Base-by-base conservation (phyloP, 2,329 filamentous ascomycete genomes). In the Clonostachys chloroleuca region DNA sequence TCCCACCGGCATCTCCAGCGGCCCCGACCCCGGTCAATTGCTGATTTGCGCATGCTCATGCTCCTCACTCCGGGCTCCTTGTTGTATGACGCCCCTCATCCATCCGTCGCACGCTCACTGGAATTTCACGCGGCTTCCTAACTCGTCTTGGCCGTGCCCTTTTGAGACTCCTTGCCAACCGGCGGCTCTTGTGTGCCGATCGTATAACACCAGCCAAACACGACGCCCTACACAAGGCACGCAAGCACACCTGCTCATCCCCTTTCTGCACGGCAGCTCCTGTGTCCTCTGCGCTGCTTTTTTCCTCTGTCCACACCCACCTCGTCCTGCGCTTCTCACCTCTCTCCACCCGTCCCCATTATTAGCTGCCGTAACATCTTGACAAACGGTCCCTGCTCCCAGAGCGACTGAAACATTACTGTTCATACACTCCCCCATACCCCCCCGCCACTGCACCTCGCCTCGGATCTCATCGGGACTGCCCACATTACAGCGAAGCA, bases 121-220 rank as follows among this genome's bases (percentile, higher is more conserved):
- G 24, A 39, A 39, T n/a, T 39, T 39, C 36, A 18, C 36, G 36
- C 36, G 36, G 36, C 36, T 39, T 39, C 36, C 36, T 39, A 39
- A 39, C 36, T 39, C 17, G 36, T 39, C 36, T 8, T 18, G 36
- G 36, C 14, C 14, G 14, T n/a, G 36, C 17, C 17, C 36, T 47
- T 47, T 47, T 47, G 45, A 17, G 45, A 16, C 44, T 46, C 40
- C 40, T 17, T 16, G 16, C 16, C 24, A 17, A 16, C 37, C 34
- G 30, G 34, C 45, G 45, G 45, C 45, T 47, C 40, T 43, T 30
- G 33, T 47, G 45, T 47, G 45, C 45, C 45, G 40, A 47, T 47
- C 45, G 16, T 18, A 14, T 30, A 30, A 30, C 24, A 30, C 24
- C 24, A 30, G 24, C 24, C 24, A 30, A 30, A 30, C 24, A 30